phyloP scores from a whole-genome alignment of 2,329 filamentous ascomycete genomes.

The Paecilomyces formosus region DNA sequence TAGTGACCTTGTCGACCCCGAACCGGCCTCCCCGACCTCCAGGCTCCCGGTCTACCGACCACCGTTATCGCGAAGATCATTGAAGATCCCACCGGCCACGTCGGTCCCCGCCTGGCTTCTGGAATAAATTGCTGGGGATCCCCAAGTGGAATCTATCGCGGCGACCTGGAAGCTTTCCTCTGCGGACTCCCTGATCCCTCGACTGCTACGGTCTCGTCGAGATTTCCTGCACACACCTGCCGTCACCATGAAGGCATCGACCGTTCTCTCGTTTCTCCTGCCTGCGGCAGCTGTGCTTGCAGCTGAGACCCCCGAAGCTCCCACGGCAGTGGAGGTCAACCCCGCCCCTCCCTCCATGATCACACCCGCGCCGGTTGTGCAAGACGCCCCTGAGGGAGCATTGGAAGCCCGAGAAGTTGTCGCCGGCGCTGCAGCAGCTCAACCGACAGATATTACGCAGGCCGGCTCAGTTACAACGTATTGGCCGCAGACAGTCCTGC shows the following conservation, averaged over 20 bases:
- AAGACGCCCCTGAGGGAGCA: background rate
- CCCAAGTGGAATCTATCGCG: background rate
- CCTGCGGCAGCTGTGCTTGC: slow-evolving; percentile 1
- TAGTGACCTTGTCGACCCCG: background rate
- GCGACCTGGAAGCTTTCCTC: background rate
- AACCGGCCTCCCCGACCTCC: background rate
- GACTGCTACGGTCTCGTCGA: background rate
- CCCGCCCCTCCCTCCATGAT: background rate
- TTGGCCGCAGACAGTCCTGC: background rate
- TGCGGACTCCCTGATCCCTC: background rate
- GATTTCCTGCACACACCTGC: background rate
- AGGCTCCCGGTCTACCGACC: background rate
- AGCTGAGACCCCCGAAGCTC: slow-evolving; percentile 1
- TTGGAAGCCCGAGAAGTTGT: slow-evolving; percentile 3
- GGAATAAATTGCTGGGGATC: background rate
- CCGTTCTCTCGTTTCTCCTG: background rate
- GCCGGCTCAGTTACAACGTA: slow-evolving; percentile 20
- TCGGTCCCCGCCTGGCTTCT: background rate
- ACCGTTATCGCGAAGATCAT: background rate
- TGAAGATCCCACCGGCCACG: background rate
- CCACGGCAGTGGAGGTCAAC: background rate
- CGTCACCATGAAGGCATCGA: background rate
- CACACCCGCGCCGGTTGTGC: background rate
- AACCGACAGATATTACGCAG: slow-evolving; percentile 17
- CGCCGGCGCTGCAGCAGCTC: slow-evolving; percentile 3